Base-by-base conservation (phyloP, 441 rosid genomes). In the Eruca vesicaria region DNA sequence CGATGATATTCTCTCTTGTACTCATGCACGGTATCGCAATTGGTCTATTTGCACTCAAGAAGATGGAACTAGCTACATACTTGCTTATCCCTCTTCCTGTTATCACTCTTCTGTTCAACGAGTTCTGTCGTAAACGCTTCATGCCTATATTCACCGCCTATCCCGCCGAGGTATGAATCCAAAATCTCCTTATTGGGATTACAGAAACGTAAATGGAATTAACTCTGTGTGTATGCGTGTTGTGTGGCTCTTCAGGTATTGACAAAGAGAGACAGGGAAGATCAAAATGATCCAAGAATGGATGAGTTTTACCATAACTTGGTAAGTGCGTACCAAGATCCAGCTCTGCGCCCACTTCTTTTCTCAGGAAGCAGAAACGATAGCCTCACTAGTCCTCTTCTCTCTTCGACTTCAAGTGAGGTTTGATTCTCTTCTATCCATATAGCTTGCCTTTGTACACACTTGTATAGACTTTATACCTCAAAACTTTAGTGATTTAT, bases 81-180 rank as follows among this genome's bases (percentile, higher is more conserved):
- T 83, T 88, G 63, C 74, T 91, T 50, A 64, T 84, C 67, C 99
- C 99, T 73, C 97, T 95, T 75, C 93, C 95, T 21, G 43, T 87
- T 63, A 79, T 88, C 71, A 95, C 99, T 2, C 93, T 95, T 74
- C 93, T 95, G 50, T 95, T 95, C 67, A 95, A 95, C 15, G 99
- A 90, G 86, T 95, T 91, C 82, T 95, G 99, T 83, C 88, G 97
- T 69, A 92, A 93, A 82, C 91, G 99, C 69, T 95, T 95, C 88
- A 86, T 88, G 69, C 99, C 99, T 65, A 82, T 84, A 74, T 95
- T 93, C 71, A 71, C 74, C 28, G 83, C 93, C 62, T 85, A 91
- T 84, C 81, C 99, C 66, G 95, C 97, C 9, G 99, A 93, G 96
- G 99, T 93, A 87, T 12, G 15, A 21, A 20, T 5, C 21, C 14